phyloP scores from a whole-genome alignment of 1,139 yeast species.

The Fermentozyma sake region DNA sequence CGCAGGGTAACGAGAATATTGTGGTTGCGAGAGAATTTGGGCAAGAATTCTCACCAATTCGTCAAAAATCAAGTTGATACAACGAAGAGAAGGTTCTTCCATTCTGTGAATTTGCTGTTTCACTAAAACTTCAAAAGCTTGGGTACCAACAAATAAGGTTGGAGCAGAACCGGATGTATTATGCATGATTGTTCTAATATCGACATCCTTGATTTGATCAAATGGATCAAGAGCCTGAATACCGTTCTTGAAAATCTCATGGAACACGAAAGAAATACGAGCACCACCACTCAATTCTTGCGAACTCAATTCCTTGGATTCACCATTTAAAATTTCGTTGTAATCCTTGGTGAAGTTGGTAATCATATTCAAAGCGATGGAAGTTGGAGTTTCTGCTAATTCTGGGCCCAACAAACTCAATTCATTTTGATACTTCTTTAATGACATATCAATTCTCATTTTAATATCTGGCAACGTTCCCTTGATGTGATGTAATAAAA shows the following conservation, averaged over 20 bases:
- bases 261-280: slow-evolving; percentile 94
- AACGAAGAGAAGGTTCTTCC: slow-evolving; percentile 89
- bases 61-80: slow-evolving; percentile 88
- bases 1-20: slow-evolving; percentile 83
- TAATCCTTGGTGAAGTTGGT: slow-evolving; percentile 92
- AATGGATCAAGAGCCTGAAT: slow-evolving; percentile 91
- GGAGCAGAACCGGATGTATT: slow-evolving; percentile 97
- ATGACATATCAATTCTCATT: slow-evolving; percentile 78
- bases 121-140: slow-evolving; percentile 93
- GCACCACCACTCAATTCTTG: slow-evolving; percentile 96
- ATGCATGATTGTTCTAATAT: slow-evolving; percentile 95
- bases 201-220: slow-evolving; percentile 94
- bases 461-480: slow-evolving; percentile 92
- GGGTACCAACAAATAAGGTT: slow-evolving; percentile 95
- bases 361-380: slow-evolving; percentile 84
- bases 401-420: slow-evolving; percentile 77
- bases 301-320: slow-evolving; percentile 80
- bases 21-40: slow-evolving; percentile 77
- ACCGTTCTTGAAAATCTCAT: slow-evolving; percentile 93
- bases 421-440: slow-evolving; percentile 80
- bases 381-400: slow-evolving; percentile 81
- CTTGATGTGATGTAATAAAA: slow-evolving; percentile 88
- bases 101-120: slow-evolving; percentile 92
- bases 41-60: slow-evolving; percentile 88
- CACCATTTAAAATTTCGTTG: slow-evolving; percentile 89